Percentiles rank a stretch among this genome's conserved stretches.
phyloP scores from a whole-genome alignment of 2,329 filamentous ascomycete genomes.

The Aspergillus brasiliensis region DNA sequence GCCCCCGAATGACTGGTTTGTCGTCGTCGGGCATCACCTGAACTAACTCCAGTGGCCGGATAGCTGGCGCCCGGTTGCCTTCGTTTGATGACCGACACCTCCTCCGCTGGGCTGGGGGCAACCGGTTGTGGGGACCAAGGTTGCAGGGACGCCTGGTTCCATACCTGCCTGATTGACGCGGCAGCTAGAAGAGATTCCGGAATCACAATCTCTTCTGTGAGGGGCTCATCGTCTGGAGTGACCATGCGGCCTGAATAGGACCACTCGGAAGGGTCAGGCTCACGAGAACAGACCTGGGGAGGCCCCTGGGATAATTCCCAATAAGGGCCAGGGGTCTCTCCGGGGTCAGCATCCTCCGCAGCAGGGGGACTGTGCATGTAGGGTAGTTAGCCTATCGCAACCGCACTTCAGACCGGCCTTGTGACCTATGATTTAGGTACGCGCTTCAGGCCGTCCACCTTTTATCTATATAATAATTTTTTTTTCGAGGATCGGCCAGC shows the following conservation, averaged over 20 bases:
- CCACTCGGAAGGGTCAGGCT: neutral
- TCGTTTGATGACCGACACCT: constrained; percentile 7
- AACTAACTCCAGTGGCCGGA: neutral
- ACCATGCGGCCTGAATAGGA: neutral
- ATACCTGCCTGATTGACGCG: neutral
- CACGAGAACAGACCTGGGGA: neutral
- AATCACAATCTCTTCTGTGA: constrained; percentile 10
- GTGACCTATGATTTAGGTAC: neutral
- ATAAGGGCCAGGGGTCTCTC: neutral
- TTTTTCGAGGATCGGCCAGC: neutral
- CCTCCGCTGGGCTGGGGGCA: neutral
- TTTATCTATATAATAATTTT: neutral
- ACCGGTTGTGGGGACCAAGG: neutral
- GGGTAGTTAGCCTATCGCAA: neutral
- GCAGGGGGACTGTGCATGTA: neutral
- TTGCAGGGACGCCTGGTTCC: neutral
- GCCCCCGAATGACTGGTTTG: neutral
- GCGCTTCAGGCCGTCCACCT: neutral
- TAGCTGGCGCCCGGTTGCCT: neutral
- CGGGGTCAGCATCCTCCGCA: neutral
- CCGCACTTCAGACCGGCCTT: neutral
- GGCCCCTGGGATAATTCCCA: neutral
- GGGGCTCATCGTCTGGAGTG: neutral
- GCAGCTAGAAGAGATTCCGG: constrained; percentile 8
- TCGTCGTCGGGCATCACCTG: neutral